phyloP scores from a whole-genome alignment of 148 eudicot species.

The Fagopyrum esculentum region DNA sequence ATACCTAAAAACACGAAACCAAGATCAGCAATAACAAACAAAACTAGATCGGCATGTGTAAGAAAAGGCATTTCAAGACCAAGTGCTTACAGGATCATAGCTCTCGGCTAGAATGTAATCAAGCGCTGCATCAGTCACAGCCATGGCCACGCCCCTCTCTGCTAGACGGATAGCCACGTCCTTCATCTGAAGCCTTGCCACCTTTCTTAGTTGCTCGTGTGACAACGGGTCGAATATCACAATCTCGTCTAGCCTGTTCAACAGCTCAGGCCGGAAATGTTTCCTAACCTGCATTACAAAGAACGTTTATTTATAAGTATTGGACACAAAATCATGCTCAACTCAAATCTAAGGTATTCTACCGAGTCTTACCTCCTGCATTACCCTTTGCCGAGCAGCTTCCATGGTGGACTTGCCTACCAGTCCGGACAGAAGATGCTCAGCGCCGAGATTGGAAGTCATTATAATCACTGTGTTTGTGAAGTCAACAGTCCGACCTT shows the following conservation, averaged over 20 bases:
- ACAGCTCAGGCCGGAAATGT: conserved; percentile 77
- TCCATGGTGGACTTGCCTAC: conserved; percentile 75
- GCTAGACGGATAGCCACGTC: conserved; percentile 76
- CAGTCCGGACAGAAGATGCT: conserved; percentile 60
- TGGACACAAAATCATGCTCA: too few relatives aligned
- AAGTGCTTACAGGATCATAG: conserved; percentile 70
- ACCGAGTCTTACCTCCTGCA: conserved; percentile 52
- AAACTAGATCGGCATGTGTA: background rate
- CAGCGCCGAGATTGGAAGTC: conserved; percentile 94
- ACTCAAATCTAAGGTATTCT: too few relatives aligned
- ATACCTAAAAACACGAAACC: conserved; percentile 31
- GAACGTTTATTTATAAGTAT: background rate
- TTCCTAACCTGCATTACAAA: conserved; percentile 46
- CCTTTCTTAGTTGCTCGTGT: conserved; percentile 64
- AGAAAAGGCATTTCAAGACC: background rate
- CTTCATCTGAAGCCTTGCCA: conserved; percentile 72
- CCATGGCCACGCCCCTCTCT: conserved; percentile 71
- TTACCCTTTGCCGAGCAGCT: conserved; percentile 55
- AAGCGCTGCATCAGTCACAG: conserved; percentile 78
- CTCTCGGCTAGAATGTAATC: conserved; percentile 70
- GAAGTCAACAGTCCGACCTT: conserved; percentile 84
- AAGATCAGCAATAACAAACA: background rate
- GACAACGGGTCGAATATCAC: conserved; percentile 86
- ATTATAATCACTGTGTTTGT: conserved; percentile 75
- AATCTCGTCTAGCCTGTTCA: conserved; percentile 75